Base-by-base conservation (phyloP, 768 basidiomycete species). In the Russula compacta region DNA sequence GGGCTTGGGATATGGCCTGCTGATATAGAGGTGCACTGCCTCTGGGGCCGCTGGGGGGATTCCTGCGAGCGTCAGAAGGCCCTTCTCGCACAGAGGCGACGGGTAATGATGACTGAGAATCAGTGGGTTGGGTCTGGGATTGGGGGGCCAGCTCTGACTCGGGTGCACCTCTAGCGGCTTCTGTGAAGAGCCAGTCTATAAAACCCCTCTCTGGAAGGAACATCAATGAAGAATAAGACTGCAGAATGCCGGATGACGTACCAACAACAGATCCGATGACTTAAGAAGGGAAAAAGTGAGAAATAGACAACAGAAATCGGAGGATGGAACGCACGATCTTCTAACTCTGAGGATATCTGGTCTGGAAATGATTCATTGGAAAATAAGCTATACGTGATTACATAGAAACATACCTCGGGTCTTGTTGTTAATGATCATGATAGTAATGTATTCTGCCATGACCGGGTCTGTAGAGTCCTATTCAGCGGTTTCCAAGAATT, bases 401-500 rank as follows among this genome's bases (percentile, higher is more conserved):
- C 42, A 19, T 36, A 38, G 19, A 47, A n/a, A 75, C 84, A 38
- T 67, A 86, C 89, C 81, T 64, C 83, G 73, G 60, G 87, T 85
- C 77, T 94, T 95, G 73, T 89, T 89, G 71, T 95, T 95, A 66
- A 93, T 92, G 50, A 95, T 82, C 92, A 95, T 93, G 61, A 95
- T 95, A 19, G 89, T 92, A 59, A 94, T 92, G 69, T 92, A 95
- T 73, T 95, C 92, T 3, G 92, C 90, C 90, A 94, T 92, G 67
- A 92, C 89, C 14, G 84, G 83, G 73, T 94, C 91, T 90, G 67
- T 5, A 59, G 50, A 55, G 11, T 4, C 56, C 2, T 38, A 6
- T 32, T 58, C 19, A 64, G 49, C 24, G 35, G 43, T 17, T 57
- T 36, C 46, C 53, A 11, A 29, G 21, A 10, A 33, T 21, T 44